Evolutionary conservation across 768 basidiomycete species (phyloP).

Genomic region (Leccinum barrowsii): DNA sequence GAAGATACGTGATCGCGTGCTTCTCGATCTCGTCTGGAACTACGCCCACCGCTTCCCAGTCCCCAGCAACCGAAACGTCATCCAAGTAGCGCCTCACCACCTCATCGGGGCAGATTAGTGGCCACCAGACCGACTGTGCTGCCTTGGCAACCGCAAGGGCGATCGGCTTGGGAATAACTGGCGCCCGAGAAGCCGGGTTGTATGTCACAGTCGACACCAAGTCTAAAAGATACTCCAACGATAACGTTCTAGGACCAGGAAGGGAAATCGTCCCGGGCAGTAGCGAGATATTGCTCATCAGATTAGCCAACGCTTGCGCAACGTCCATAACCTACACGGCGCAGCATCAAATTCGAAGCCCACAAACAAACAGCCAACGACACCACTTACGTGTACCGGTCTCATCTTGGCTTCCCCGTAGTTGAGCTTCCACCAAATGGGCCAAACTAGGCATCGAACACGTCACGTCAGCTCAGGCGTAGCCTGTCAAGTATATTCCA

Average conservation of each 20-base stretch:
- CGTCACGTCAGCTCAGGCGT: conserved; percentile 12
- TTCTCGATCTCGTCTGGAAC: conserved; percentile 81
- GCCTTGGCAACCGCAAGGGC: conserved; percentile 61
- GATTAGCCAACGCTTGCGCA: conserved; percentile 84
- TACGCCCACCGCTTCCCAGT: conserved; percentile 83
- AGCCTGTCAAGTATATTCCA: conserved; percentile 1
- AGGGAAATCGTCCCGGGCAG: conserved; percentile 70
- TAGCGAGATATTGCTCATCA: conserved; percentile 55
- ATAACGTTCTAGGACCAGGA: conserved; percentile 85
- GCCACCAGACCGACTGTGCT: conserved; percentile 84
- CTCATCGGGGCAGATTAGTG: conserved; percentile 86
- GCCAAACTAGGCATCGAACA: conserved; percentile 51
- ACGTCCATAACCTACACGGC: conserved; percentile 79
- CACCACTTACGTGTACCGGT: conserved; percentile 78
- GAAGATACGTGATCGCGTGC: conserved; percentile 84
- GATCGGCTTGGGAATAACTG: conserved; percentile 70
- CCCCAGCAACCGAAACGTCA: conserved; percentile 69
- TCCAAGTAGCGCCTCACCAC: conserved; percentile 83
- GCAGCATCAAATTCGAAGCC: conserved; percentile 13
- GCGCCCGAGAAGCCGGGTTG: conserved; percentile 65
- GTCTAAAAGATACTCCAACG: conserved; percentile 75
- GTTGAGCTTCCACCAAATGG: conserved; percentile 94
- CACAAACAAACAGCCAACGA: conserved; percentile 17
- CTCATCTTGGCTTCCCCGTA: conserved; percentile 80
- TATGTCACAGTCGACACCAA: conserved; percentile 81